Percentiles rank a stretch among this genome's conserved stretches.
Conservation (phyloP, 1,139 yeast genomes). For the Candida albicans region DNA sequence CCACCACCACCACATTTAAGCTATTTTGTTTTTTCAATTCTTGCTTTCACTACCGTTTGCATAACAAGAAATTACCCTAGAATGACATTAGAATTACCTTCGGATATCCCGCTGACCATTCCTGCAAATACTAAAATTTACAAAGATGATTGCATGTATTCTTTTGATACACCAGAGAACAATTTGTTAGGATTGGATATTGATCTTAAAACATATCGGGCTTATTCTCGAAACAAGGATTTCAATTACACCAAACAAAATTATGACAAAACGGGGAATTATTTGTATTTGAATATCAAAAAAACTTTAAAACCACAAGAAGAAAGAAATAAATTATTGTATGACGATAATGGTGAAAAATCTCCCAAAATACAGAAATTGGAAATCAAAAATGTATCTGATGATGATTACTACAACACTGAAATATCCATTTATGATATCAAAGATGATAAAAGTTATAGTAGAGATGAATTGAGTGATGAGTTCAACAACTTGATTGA, state of each 20-base stretch:
- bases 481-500: constrained; percentile 35
- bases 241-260: constrained; percentile 57
- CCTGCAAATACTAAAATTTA: constrained; percentile 42
- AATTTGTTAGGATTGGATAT: constrained; percentile 63
- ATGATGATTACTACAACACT: constrained; percentile 66
- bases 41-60: background rate
- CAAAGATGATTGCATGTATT: constrained; percentile 83
- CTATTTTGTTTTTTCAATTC: background rate
- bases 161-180: constrained; percentile 73
- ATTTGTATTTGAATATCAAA: constrained; percentile 55
- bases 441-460: constrained; percentile 23
- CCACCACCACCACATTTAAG: too few relatives aligned
- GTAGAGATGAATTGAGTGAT: constrained; percentile 23
- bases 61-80: background rate
- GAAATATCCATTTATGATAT: constrained; percentile 46
- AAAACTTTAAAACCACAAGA: constrained; percentile 44
- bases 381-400: constrained; percentile 69
- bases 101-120: constrained; percentile 20
- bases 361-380: constrained; percentile 66
- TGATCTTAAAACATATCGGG: constrained; percentile 64
- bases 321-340: constrained; percentile 20
- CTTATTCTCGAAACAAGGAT: constrained; percentile 55
- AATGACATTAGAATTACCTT: constrained; percentile 21
- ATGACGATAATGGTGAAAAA: constrained; percentile 31
- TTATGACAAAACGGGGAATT: constrained; percentile 49